Evolutionary conservation across 1,284 basidiomycete species (phyloP).

Genomic region (Abortiporus biennis): DNA sequence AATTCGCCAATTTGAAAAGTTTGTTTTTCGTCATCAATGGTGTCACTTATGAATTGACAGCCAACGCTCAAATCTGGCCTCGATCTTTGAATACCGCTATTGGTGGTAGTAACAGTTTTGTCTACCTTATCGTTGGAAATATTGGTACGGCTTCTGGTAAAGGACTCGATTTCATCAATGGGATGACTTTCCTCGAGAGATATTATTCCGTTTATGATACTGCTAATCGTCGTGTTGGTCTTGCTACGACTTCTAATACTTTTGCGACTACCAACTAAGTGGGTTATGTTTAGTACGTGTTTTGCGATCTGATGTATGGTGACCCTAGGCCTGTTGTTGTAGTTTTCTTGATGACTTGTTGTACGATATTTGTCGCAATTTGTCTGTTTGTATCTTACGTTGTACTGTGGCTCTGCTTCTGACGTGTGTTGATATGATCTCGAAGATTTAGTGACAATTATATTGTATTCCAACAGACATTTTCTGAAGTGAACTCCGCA

Average conservation of each 20-base stretch:
- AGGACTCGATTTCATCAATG: constrained; percentile 27
- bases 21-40: constrained; percentile 24
- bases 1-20: constrained; percentile 20
- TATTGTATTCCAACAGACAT: too few relatives aligned
- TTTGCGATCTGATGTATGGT: too few relatives aligned
- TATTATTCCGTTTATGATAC: constrained; percentile 64
- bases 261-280: constrained; percentile 33
- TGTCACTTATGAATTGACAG: constrained; percentile 35
- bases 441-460: too few relatives aligned
- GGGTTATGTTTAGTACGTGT: too few relatives aligned
- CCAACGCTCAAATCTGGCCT: constrained; percentile 55
- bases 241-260: constrained; percentile 37
- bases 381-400: too few relatives aligned
- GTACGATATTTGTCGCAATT: too few relatives aligned
- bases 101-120: constrained; percentile 17
- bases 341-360: too few relatives aligned
- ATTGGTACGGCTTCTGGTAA: constrained; percentile 14
- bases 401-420: too few relatives aligned
- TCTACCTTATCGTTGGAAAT: constrained; percentile 23
- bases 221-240: constrained; percentile 36
- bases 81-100: constrained; percentile 19
- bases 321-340: too few relatives aligned
- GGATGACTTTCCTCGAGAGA: constrained; percentile 37
- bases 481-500: too few relatives aligned
- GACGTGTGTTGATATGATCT: too few relatives aligned